Evolutionary conservation across 2,329 filamentous ascomycete species (phyloP).

Genomic region (Apiospora kogelbergensis): DNA sequence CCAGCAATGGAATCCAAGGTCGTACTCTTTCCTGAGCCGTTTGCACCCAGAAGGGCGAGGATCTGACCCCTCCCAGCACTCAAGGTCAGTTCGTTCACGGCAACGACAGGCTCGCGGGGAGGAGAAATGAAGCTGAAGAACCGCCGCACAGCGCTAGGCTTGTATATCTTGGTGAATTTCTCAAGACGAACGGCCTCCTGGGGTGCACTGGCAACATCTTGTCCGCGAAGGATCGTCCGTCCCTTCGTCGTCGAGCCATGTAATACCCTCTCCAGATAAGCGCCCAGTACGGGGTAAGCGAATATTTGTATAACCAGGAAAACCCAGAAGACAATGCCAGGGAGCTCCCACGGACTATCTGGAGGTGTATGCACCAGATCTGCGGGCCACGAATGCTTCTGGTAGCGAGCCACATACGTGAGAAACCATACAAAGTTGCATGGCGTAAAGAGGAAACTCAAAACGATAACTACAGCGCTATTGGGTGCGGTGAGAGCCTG

Average conservation of each 20-base stretch:
- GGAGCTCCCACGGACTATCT: constrained; percentile 63
- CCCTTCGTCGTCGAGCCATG: constrained; percentile 72
- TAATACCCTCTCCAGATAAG: constrained; percentile 69
- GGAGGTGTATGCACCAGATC: constrained; percentile 65
- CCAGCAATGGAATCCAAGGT: constrained; percentile 87
- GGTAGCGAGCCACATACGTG: constrained; percentile 74
- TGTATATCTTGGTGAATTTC: constrained; percentile 77
- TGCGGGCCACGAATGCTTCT: constrained; percentile 59
- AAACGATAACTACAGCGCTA: constrained; percentile 64
- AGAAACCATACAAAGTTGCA: constrained; percentile 87
- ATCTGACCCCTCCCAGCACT: constrained; percentile 77
- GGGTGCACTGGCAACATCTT: constrained; percentile 23
- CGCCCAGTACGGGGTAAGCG: constrained; percentile 73
- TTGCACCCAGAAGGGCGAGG: constrained; percentile 81
- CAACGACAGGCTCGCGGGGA: constrained; percentile 68
- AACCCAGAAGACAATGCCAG: constrained; percentile 75
- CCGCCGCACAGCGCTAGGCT: constrained; percentile 60
- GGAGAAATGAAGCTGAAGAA: constrained; percentile 47
- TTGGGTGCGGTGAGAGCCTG: constrained; percentile 67
- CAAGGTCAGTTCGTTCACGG: constrained; percentile 73
- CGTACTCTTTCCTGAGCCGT: constrained; percentile 88
- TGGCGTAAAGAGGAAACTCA: constrained; percentile 78
- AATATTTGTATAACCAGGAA: constrained; percentile 78
- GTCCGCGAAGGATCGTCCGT: constrained; percentile 49
- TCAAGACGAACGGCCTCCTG: constrained; percentile 66